These are phyloP conservation scores for Boletus huronensis DNA, from an alignment of 768 basidiomycete species.

Conservation along the genomic window DNA sequence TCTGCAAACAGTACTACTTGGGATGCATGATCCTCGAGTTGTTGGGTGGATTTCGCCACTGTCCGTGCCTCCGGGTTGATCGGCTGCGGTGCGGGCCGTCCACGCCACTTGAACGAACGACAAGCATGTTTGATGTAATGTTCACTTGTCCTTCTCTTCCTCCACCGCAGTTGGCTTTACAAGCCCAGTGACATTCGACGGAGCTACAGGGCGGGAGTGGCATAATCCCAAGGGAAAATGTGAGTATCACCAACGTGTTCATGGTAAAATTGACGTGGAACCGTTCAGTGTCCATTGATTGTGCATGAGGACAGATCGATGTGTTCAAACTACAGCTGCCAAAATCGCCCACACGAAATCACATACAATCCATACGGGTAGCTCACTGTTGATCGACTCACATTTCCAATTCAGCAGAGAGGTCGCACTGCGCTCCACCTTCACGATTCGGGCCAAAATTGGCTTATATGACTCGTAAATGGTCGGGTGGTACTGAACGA, in stretches of 20 bases:
- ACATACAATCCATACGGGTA: constrained; percentile 1
- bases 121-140: constrained; percentile 9
- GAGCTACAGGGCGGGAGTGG: background rate
- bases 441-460: constrained; percentile 8
- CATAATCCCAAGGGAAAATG: constrained; percentile 4
- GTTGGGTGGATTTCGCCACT: constrained; percentile 4
- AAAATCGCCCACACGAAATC: constrained; percentile 1
- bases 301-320: constrained; percentile 9
- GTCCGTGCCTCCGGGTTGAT: constrained; percentile 10
- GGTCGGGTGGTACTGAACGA: background rate
- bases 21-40: constrained; percentile 14
- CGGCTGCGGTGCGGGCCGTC: constrained; percentile 13
- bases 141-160: constrained; percentile 3
- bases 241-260: constrained; percentile 3
- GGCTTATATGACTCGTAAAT: background rate
- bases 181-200: background rate
- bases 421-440: constrained; percentile 2
- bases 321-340: background rate
- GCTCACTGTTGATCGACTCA: constrained; percentile 14
- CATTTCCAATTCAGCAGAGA: constrained; percentile 20
- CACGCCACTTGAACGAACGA: constrained; percentile 4
- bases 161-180: constrained; percentile 8
- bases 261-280: background rate
- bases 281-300: background rate
- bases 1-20: background rate